Evolutionary conservation across 805 yeast species (phyloP).

Genomic region (Sporopachydermia quercuum): DNA sequence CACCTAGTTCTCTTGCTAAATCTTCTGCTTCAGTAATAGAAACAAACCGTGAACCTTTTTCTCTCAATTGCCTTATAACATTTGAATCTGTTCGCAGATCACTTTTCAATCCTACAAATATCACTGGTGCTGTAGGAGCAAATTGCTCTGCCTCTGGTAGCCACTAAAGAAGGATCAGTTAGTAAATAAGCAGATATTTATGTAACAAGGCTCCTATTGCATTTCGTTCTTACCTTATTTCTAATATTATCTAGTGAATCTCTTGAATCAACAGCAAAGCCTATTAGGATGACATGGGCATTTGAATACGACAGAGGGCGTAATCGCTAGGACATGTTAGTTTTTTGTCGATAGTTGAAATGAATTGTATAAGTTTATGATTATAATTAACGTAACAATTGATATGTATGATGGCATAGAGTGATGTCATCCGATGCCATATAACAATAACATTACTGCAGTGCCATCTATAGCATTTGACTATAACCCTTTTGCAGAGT

Average conservation of each 20-base stretch:
- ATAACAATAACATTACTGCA: too few species aligned
- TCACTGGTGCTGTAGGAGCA: slow-evolving; percentile 67
- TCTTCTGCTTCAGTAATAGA: slow-evolving; percentile 40
- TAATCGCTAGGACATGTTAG: slow-evolving; percentile 42
- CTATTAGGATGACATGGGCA: slow-evolving; percentile 76
- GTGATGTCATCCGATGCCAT: too few species aligned
- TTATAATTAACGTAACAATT: too few species aligned
- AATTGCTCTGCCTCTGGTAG: slow-evolving; percentile 65
- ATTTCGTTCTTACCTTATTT: slow-evolving; percentile 25
- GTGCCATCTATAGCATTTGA: too few species aligned
- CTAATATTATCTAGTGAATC: slow-evolving; percentile 77
- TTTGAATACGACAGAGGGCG: slow-evolving; percentile 80
- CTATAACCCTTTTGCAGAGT: too few species aligned
- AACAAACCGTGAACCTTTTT: slow-evolving; percentile 35
- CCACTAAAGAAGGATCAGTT: slow-evolving; percentile 37
- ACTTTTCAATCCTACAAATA: slow-evolving; percentile 73
- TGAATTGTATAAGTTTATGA: too few species aligned
- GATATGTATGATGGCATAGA: too few species aligned
- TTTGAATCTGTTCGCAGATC: slow-evolving; percentile 44
- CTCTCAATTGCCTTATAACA: slow-evolving; percentile 20
- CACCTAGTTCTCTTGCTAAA: slow-evolving; percentile 69
- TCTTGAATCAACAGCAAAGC: slow-evolving; percentile 72
- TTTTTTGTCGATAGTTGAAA: too few species aligned
- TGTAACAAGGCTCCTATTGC: background rate
- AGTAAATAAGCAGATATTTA: background rate